Percentiles rank a stretch among this genome's conserved stretches.
Evolutionary conservation across 176 grass and related monocot species (phyloP).

Genomic region (Cocos nucifera): DNA sequence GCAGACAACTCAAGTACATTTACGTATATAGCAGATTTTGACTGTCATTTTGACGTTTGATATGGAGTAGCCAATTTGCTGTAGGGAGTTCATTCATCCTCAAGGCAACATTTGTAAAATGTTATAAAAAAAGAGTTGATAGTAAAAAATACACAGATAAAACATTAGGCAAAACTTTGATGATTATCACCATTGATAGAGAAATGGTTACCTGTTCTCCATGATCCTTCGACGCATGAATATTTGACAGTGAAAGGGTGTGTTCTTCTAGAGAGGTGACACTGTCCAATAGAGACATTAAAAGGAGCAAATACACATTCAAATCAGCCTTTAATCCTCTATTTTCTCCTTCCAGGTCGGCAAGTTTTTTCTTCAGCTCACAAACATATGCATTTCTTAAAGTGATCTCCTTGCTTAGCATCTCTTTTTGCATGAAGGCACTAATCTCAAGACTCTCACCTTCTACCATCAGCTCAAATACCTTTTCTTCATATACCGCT

Average conservation of each 20-base stretch:
- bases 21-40: neutral
- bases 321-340: constrained; percentile 37
- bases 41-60: neutral
- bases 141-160: too few species aligned
- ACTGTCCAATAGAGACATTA: constrained; percentile 42
- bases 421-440: constrained; percentile 28
- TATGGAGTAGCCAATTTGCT: too few species aligned
- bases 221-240: constrained; percentile 10
- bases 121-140: too few species aligned
- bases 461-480: constrained; percentile 41
- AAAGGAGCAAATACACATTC: constrained; percentile 29
- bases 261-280: constrained; percentile 46
- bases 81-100: too few species aligned
- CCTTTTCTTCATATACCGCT: constrained; percentile 53
- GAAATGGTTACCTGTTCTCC: constrained; percentile 28
- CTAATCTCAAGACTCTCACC: constrained; percentile 38
- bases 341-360: constrained; percentile 47
- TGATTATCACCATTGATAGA: constrained; percentile 13
- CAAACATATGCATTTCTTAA: constrained; percentile 33
- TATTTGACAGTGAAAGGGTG: constrained; percentile 37
- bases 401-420: constrained; percentile 40
- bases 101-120: too few species aligned
- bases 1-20: too few species aligned
- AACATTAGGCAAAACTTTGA: neutral
- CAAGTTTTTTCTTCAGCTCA: constrained; percentile 35